Conservation (phyloP, 192 early-diverging fungal genomes). For the Coemansia sp. region DNA sequence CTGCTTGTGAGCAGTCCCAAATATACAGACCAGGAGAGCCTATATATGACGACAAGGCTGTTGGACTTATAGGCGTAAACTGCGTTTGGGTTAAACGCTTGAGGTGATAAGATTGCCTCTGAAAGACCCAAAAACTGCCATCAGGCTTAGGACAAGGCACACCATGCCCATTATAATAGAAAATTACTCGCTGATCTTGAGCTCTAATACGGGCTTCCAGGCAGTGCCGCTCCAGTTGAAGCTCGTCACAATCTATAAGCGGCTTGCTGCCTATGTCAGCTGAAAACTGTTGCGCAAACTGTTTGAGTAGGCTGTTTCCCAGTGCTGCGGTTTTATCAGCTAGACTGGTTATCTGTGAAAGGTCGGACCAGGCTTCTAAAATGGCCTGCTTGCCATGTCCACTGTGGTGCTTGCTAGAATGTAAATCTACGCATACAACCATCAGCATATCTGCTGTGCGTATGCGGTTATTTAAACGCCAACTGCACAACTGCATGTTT, state of each 20-base stretch:
- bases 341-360: slow-evolving; percentile 25
- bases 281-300: slow-evolving; percentile 84
- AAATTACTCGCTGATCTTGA: slow-evolving; percentile 90
- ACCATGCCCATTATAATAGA: slow-evolving; percentile 99
- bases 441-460: slow-evolving; percentile 86
- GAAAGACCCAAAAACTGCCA: slow-evolving; percentile 97
- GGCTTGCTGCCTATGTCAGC: slow-evolving; percentile 77
- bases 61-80: slow-evolving; percentile 87
- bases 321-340: slow-evolving; percentile 52
- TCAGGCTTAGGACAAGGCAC: slow-evolving; percentile 91
- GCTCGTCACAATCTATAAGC: slow-evolving; percentile 84
- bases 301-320: slow-evolving; percentile 79
- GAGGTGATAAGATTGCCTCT: slow-evolving; percentile 71
- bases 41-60: slow-evolving; percentile 87
- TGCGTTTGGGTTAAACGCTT: slow-evolving; percentile 62
- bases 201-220: slow-evolving; percentile 74
- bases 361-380: slow-evolving; percentile 95
- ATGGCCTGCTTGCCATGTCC: slow-evolving; percentile 83
- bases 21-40: slow-evolving; percentile 94
- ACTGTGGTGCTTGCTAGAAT: slow-evolving; percentile 82
- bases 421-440: slow-evolving; percentile 90
- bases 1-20: slow-evolving; percentile 92
- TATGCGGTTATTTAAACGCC: slow-evolving; percentile 63
- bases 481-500: slow-evolving; percentile 53
- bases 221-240: slow-evolving; percentile 86